phyloP scores from a whole-genome alignment of 345 rosid species.

The Populus tremula region DNA sequence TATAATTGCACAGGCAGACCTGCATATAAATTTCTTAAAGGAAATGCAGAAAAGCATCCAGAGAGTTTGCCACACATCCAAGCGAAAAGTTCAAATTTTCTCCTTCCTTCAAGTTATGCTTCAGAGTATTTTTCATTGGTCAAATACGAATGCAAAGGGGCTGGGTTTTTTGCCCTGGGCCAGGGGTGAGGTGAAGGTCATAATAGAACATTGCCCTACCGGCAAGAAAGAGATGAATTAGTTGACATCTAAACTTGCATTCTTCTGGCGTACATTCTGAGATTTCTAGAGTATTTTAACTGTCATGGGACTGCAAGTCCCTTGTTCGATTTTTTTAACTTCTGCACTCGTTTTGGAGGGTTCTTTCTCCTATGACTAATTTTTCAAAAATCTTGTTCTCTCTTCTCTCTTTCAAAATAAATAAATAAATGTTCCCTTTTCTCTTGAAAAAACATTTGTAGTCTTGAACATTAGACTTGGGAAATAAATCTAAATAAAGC shows the following conservation, averaged over 20 bases:
- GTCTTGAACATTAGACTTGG: not conserved
- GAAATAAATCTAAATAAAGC: too few species aligned
- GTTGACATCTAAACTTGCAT: not conserved
- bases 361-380: not conserved
- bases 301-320: not conserved
- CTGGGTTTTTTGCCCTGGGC: too few species aligned
- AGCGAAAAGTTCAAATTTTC: not conserved
- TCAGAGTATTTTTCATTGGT: not conserved
- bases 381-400: not conserved
- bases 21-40: not conserved
- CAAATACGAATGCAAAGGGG: not conserved
- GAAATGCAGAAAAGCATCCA: not conserved
- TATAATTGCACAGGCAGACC: too few species aligned
- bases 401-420: not conserved
- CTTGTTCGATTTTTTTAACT: not conserved
- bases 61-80: not conserved
- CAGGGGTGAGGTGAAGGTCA: too few species aligned
- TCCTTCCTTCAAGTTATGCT: not conserved
- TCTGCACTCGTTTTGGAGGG: not conserved
- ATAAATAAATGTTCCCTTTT: not conserved
- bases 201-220: too few species aligned
- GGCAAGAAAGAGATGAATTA: too few species aligned
- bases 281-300: not conserved
- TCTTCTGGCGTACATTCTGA: not conserved
- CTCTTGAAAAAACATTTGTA: not conserved